Conservation (phyloP, 2,329 filamentous ascomycete species). For the Ilyonectria mors-panacis region DNA sequence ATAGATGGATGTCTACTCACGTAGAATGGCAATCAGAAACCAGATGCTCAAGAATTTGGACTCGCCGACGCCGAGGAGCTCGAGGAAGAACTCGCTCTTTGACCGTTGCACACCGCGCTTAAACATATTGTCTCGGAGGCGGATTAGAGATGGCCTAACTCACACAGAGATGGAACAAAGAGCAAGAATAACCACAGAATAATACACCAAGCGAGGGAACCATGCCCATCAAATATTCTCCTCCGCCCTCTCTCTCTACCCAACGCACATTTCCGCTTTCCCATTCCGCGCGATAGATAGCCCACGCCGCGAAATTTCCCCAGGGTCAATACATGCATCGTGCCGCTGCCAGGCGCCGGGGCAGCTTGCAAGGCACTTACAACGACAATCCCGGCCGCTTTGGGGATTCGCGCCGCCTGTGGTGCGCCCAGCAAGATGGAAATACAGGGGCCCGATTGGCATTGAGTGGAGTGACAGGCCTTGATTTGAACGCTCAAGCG, state of each 20-base stretch:
- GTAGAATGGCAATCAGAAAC: slow-evolving; percentile 34
- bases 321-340: background rate
- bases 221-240: background rate
- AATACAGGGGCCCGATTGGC: slow-evolving; percentile 6
- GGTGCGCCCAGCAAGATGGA: background rate
- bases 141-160: background rate
- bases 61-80: slow-evolving; percentile 31
- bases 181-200: background rate
- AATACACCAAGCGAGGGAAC: background rate
- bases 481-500: background rate
- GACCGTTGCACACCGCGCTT: background rate
- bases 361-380: background rate
- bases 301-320: background rate
- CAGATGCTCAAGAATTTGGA: slow-evolving; percentile 29
- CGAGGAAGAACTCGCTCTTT: slow-evolving; percentile 21
- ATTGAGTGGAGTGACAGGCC: background rate
- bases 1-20: slow-evolving; percentile 5
- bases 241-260: background rate
- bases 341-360: background rate
- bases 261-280: background rate
- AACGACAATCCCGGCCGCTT: background rate
- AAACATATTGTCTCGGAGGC: background rate
- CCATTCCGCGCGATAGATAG: background rate
- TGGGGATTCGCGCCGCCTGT: background rate
- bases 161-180: background rate